Base-by-base conservation (phyloP, 768 basidiomycete species). In the Coprinellus micaceus region DNA sequence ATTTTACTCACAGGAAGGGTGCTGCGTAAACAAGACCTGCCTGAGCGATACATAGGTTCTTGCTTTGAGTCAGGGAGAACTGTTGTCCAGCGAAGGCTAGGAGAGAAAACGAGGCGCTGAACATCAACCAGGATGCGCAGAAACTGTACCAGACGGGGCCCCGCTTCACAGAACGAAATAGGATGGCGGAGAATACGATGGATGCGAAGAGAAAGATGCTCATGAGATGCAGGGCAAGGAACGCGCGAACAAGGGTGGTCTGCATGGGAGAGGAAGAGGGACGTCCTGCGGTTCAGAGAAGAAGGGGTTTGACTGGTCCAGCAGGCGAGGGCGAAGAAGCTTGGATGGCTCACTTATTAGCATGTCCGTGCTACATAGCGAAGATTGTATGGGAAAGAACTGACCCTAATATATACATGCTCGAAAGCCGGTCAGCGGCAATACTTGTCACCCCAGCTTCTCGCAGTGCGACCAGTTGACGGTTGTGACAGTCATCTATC, bases 141-240 rank as follows among this genome's bases (percentile, higher is more conserved):
- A 74, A 74, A 59, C 67, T 72, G 56, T 69, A 72, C 63, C 70
- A 74, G 12, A 71, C 69, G 17, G 67, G 59, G 58, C 70, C 67
- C 21, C 74, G 63, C 37, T 67, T 68, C 11, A 65, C 58, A 15
- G 53, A 56, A 2, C 60, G 63, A 24, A 61, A 67, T 25, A 71
- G 52, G 33, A 64, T 57, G 10, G 71, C 71, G 7, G 69, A 59
- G 13, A 69, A 48, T 10, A 44, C 21, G 7, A 44, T 44, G 11
- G 21, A 19, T 10, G 41, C 41, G 19, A 44, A 44, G 7, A 13
- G 21, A 10, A 44, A 10, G 41, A 19, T 19, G 41, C 41, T 44
- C 11, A 44, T 19, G 9, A 44, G 10, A 19, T 19, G 9, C 7
- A 44, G 9, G 21, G 21, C 9, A 7, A 44, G 7, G 21, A 44